Evolutionary conservation across 2,329 filamentous ascomycete genomes (phyloP).

Genomic region (Hypoxylon sp.): DNA sequence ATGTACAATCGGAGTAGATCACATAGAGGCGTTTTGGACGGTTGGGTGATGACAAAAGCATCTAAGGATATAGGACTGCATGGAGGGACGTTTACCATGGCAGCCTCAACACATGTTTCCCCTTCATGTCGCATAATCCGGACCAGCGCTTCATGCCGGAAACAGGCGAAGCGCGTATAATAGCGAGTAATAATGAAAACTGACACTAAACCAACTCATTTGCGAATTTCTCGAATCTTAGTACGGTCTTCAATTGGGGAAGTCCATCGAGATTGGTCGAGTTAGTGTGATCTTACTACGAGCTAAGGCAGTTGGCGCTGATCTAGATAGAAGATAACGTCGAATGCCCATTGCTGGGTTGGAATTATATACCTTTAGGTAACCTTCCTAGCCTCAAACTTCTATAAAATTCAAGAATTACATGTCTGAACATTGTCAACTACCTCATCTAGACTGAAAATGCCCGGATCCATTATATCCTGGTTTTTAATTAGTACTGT

Average conservation of each 20-base stretch:
- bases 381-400: too few species aligned
- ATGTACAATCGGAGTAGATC: slow-evolving; percentile 44
- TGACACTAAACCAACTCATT: slow-evolving; percentile 14
- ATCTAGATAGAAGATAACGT: neutral
- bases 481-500: neutral
- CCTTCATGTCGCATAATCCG: slow-evolving; percentile 41
- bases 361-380: neutral
- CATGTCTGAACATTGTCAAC: neutral
- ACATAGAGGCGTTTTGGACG: slow-evolving; percentile 49
- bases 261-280: neutral
- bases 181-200: slow-evolving; percentile 39
- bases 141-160: slow-evolving; percentile 30
- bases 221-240: neutral
- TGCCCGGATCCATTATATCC: neutral
- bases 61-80: slow-evolving; percentile 44
- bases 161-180: slow-evolving; percentile 34
- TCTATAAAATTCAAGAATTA: neutral
- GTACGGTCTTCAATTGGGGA: neutral
- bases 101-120: slow-evolving; percentile 35
- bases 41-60: slow-evolving; percentile 48
- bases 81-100: slow-evolving; percentile 37
- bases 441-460: neutral
- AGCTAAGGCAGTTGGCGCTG: neutral
- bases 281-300: neutral
- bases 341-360: neutral